phyloP scores from a whole-genome alignment of 2,329 filamentous ascomycete genomes.

The Podosphaera fusca region DNA sequence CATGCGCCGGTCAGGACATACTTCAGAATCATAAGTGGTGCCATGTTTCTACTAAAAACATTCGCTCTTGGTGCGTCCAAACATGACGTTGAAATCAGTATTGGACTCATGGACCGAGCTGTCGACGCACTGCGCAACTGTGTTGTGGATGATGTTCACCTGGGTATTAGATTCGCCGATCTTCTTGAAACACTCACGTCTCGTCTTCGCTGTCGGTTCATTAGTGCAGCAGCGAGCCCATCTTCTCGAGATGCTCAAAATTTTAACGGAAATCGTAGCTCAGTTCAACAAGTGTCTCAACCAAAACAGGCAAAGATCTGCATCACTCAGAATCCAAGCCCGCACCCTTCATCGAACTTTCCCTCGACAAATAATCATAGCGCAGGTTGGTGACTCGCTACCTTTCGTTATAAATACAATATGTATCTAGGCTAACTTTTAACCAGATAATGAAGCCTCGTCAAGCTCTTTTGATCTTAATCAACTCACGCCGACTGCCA shows the following conservation, averaged over 20 bases:
- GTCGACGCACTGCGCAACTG: conserved; percentile 53
- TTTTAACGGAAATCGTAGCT: conserved; percentile 10
- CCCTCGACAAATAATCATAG: background rate
- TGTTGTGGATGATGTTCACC: conserved; percentile 65
- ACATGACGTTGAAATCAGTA: conserved; percentile 52
- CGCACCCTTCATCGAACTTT: background rate
- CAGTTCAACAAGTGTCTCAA: conserved; percentile 13
- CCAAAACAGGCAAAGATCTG: background rate
- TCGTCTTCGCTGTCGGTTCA: conserved; percentile 51
- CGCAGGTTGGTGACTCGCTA: too few relatives aligned
- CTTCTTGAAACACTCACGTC: conserved; percentile 59
- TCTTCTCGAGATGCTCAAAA: conserved; percentile 15
- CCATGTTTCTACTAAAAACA: conserved; percentile 67
- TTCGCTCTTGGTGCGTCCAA: conserved; percentile 63
- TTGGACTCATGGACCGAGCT: conserved; percentile 51
- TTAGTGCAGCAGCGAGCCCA: conserved; percentile 31
- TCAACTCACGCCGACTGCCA: conserved; percentile 21
- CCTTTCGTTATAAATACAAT: conserved; percentile 3
- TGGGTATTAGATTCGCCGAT: conserved; percentile 66
- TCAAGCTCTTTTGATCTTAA: conserved; percentile 39
- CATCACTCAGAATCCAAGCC: background rate
- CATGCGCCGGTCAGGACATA: conserved; percentile 68
- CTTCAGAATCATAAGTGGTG: conserved; percentile 66
- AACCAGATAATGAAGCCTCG: conserved; percentile 23
- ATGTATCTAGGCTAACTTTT: conserved; percentile 3